These are phyloP conservation scores for Hondaea fermentalgiana DNA, from an alignment of 108 stramenopile genomes.

Conservation along the genomic window DNA sequence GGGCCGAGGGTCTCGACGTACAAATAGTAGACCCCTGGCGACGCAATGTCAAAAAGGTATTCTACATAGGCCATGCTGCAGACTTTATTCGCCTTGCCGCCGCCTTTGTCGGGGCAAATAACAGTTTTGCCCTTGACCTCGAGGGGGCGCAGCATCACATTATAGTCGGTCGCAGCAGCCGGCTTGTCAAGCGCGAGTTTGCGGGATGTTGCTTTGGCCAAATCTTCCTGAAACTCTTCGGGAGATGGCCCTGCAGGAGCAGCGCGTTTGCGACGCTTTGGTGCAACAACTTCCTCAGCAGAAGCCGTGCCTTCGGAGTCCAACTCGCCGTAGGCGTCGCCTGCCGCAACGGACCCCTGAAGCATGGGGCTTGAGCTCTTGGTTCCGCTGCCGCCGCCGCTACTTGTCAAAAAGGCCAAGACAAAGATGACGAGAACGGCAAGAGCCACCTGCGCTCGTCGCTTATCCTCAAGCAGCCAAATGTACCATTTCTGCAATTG, in stretches of 20 bases:
- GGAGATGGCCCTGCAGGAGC: neutral
- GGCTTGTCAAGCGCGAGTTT: neutral
- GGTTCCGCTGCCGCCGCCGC: no score
- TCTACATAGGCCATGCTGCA: constrained; percentile 6
- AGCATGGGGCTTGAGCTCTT: no score
- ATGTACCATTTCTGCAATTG: neutral
- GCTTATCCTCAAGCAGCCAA: neutral
- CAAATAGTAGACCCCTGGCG: neutral
- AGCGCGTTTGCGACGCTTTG: neutral
- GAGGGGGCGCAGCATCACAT: neutral
- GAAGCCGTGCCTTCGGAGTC: neutral
- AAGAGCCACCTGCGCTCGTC: neutral
- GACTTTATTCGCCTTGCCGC: neutral
- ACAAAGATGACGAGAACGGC: neutral
- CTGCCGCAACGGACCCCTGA: no score
- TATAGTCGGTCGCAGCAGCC: neutral
- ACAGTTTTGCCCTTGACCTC: neutral
- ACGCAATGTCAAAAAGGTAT: neutral
- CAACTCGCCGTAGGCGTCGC: no score
- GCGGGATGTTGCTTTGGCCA: neutral
- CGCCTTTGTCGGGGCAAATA: constrained; percentile 10
- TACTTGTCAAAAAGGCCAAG: no score
- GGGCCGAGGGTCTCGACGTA: constrained; percentile 1
- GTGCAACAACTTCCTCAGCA: neutral
- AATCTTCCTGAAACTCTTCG: neutral